A percentile compares a stretch with the other conserved stretches of the same genome.
These are phyloP conservation scores for Hymenochaete sp. DNA, from an alignment of 1,284 basidiomycete species.

Conservation along the genomic window DNA sequence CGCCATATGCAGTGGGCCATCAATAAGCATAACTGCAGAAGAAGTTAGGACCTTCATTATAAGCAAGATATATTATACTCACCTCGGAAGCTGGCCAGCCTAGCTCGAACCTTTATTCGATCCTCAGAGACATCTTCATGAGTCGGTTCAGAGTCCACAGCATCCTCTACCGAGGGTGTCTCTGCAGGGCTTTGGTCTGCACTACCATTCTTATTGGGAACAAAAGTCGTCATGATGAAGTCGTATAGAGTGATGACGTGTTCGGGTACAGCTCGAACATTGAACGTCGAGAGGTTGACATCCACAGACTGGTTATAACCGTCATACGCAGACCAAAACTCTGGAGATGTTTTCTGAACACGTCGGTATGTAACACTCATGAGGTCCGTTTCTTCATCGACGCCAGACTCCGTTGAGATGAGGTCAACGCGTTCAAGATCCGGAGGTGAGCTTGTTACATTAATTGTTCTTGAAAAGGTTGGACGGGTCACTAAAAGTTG, in stretches of 20 bases:
- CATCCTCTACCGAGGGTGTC: too few species aligned
- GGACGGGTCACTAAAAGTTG: too few species aligned
- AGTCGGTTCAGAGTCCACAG: constrained; percentile 21
- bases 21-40: constrained; percentile 69
- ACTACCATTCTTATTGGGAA: constrained; percentile 38
- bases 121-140: constrained; percentile 27
- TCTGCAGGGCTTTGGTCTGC: constrained; percentile 19
- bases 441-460: constrained; percentile 6
- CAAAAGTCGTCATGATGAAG: constrained; percentile 97
- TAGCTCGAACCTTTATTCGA: constrained; percentile 79
- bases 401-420: constrained; percentile 49
- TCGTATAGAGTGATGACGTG: constrained; percentile 91
- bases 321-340: constrained; percentile 77
- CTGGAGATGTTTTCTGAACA: constrained; percentile 80
- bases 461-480: constrained; percentile 41
- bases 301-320: constrained; percentile 87
- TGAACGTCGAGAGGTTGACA: constrained; percentile 86
- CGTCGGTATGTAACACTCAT: constrained; percentile 79
- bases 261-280: constrained; percentile 85
- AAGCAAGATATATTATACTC: constrained; percentile 20
- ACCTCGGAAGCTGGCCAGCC: constrained; percentile 85
- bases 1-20: constrained; percentile 66
- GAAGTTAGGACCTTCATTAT: constrained; percentile 16
- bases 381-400: constrained; percentile 56
- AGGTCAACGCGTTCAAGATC: constrained; percentile 63